Base-by-base conservation (phyloP, 1,139 yeast species). In the Spathaspora sp. region DNA sequence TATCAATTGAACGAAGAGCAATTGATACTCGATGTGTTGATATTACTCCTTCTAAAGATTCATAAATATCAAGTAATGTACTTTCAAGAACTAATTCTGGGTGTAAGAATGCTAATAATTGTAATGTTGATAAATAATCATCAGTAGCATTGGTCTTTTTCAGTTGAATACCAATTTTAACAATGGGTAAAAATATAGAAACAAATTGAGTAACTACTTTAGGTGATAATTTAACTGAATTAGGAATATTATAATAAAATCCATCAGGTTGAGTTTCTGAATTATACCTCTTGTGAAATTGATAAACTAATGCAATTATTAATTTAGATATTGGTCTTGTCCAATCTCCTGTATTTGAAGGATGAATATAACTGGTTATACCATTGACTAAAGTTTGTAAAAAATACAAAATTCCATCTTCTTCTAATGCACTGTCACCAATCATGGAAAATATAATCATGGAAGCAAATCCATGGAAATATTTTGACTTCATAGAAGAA, bases 271-370 rank as follows among this genome's bases (percentile, higher is more conserved):
- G 68, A 3, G 64, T 61, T 56, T 85, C 90, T 42, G 73, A 63
- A 46, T 74, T 67, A 40, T 61, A 70, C 57, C 95, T 72, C 49
- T 78, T 77, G 57, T 84, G 89, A 50, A 80, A 82, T 54, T 78
- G 80, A 47, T 76, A 72, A 3, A 81, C 69, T 46, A 84, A 67
- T 43, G 80, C 76, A 51, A 80, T 76, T 10, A 87, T 68, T 29
- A 87, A 74, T 50, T 81, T 81, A 1, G 95, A 76, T 38, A 93
- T 80, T 6, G 86, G 74, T 39, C 79, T 67, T 1, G 95, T 80
- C 98, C 99, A 91, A 18, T 78, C 77, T 0, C 97, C 98, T 16
- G 76, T 67, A 61, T 91, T 91, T 0, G 98, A 90, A 4, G 99
- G 99, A 65, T 93, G 97, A 10, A 84, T 84, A 64, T 85, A 89